These are phyloP conservation scores for Boechera divaricarpa DNA, from an alignment of 345 rosid genomes.

Conservation along the genomic window DNA sequence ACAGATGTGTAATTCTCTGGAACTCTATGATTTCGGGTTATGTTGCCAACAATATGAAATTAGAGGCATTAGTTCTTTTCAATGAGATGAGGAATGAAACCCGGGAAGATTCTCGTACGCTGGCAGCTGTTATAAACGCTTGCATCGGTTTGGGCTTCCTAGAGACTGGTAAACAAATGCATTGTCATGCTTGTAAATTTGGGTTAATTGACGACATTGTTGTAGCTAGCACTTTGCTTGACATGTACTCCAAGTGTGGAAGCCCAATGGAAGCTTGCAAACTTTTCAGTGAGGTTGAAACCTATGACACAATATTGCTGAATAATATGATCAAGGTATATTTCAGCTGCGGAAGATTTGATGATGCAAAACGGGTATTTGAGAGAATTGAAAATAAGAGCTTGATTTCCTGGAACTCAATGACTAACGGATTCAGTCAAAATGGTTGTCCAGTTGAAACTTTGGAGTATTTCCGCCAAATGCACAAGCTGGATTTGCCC, in stretches of 20 bases:
- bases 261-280: constrained; percentile 67
- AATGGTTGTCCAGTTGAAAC: constrained; percentile 77
- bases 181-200: constrained; percentile 59
- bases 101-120: constrained; percentile 57
- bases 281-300: constrained; percentile 62
- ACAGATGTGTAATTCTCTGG: constrained; percentile 62
- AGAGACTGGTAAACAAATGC: constrained; percentile 69
- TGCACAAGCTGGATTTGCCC: constrained; percentile 62
- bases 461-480: constrained; percentile 61
- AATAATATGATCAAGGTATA: constrained; percentile 80
- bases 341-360: constrained; percentile 72
- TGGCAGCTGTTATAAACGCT: constrained; percentile 60
- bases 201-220: constrained; percentile 61
- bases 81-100: constrained; percentile 61
- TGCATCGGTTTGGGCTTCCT: constrained; percentile 51
- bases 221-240: constrained; percentile 67
- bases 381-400: constrained; percentile 59
- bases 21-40: constrained; percentile 84
- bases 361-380: constrained; percentile 70
- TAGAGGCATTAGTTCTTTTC: constrained; percentile 62
- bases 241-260: constrained; percentile 77
- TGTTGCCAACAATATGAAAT: constrained; percentile 59
- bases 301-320: constrained; percentile 70
- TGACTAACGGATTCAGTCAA: constrained; percentile 72
- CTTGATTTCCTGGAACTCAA: constrained; percentile 92